These are phyloP conservation scores for Solanum virginianum DNA, from an alignment of 257 asterid species.

Conservation along the genomic window DNA sequence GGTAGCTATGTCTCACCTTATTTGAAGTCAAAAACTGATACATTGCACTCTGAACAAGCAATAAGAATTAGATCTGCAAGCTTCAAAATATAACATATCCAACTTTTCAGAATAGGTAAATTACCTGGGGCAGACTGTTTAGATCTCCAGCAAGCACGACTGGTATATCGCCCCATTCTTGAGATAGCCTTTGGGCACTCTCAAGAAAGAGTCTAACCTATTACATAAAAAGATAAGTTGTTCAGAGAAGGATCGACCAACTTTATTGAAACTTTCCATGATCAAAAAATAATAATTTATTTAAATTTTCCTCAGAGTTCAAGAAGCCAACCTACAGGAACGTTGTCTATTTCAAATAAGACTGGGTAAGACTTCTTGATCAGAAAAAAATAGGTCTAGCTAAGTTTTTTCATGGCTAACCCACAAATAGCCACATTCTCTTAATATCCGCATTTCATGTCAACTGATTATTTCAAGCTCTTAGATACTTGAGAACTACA, in stretches of 20 bases:
- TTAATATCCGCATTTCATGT: neutral
- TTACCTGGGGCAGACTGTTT: constrained; percentile 71
- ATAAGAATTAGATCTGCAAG: neutral
- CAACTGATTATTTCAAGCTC: neutral
- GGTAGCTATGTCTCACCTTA: constrained; percentile 35
- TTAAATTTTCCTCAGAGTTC: neutral
- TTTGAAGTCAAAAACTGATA: constrained; percentile 67
- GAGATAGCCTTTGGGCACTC: constrained; percentile 63
- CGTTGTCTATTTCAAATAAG: neutral
- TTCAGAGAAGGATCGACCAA: neutral
- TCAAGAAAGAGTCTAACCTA: constrained; percentile 71
- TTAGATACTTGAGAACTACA: neutral
- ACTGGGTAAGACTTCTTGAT: neutral
- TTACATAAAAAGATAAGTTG: neutral
- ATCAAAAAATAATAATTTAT: neutral
- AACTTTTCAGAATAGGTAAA: neutral
- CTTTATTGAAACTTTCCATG: neutral
- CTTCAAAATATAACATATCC: neutral
- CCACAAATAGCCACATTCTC: neutral
- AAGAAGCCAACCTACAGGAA: neutral
- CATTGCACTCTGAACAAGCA: constrained; percentile 61
- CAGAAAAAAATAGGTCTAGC: neutral
- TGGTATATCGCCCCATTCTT: constrained; percentile 76
- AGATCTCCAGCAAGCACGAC: constrained; percentile 64
- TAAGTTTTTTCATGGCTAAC: neutral